Evolutionary conservation across 331 rosid species (phyloP).

Genomic region (Erythrophleum ivorense): DNA sequence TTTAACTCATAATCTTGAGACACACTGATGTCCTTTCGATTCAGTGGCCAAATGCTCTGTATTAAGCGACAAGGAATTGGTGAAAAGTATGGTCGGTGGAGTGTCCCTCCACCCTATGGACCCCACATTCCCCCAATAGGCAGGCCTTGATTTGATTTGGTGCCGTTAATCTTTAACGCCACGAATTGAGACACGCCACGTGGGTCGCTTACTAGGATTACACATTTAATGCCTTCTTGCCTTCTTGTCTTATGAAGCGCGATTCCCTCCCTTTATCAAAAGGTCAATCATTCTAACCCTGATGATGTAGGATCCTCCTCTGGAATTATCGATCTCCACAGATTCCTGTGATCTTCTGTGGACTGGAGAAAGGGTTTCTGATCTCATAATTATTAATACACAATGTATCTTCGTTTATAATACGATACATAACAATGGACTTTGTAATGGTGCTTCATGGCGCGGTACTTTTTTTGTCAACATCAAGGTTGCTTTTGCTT

Average conservation of each 20-base stretch:
- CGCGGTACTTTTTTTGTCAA: no score
- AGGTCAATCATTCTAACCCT: conserved; percentile 20
- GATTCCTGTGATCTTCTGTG: no score
- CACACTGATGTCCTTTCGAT: no score
- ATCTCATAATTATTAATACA: no score
- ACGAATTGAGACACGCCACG: neutral
- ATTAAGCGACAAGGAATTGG: neutral
- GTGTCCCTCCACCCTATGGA: neutral
- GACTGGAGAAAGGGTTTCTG: no score
- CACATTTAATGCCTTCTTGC: neutral
- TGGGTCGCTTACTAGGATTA: neutral
- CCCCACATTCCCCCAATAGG: neutral
- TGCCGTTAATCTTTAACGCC: neutral
- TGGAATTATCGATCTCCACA: no score
- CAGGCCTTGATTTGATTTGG: neutral
- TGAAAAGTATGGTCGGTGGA: conserved; percentile 1
- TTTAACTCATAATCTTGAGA: no score
- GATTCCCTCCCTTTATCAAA: neutral
- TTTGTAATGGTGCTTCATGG: no score
- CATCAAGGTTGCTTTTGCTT: no score
- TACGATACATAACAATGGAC: no score
- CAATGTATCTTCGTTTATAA: no score
- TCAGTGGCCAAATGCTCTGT: no score
- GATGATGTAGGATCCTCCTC: conserved; percentile 25
- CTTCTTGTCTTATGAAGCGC: neutral